Evolutionary conservation across 345 rosid species (phyloP), one percentile per base, ranked within the genome.

Genomic region (Nephelium lappaceum): DNA sequence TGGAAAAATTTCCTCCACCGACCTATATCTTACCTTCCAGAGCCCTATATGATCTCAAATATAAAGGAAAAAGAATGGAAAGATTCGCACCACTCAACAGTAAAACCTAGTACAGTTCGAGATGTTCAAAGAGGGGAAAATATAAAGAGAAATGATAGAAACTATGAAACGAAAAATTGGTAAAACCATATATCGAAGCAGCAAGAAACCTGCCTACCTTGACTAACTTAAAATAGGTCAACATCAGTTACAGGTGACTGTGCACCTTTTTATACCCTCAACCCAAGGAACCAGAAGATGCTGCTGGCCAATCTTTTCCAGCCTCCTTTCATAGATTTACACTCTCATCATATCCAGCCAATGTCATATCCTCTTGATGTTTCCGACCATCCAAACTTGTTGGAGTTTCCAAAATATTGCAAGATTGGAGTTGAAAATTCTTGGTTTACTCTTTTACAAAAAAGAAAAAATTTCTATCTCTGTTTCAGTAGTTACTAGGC

Each of bases 401-500:
- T 73, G 80, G 86, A 83, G 84, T 80, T 83, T 74, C 81, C 83
- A 87, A 83, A 84, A 84, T 70, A 81, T 74, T 71, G 86, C 78
- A 71, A 76, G 76, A 78, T 80, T 77, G 83, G 85, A 85, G 74
- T 82, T 77, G 76, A 41, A 77, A 84, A 31, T 47, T 79, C 78
- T 86, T 74, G 77, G 67, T 85, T 81, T 75, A 71, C 72, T 47
- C 76, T 80, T 82, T 76, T 78, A 74, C 78, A 75, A 85, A 84
- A 83, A 77, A 11, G 24, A 53, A 45, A 86, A 78, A 69, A 85
- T 71, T 39, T 76, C 60, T 67, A 76, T 78, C 79, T 76, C 76
- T 79, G 78, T 81, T 82, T 93, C 86, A 95, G 85, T 93, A 95
- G 87, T 85, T 93, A 82, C 92, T 88, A 12, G 98, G 95, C 98